Conservation (phyloP, 2,329 filamentous ascomycete species). For the Monosporascus sp. region DNA sequence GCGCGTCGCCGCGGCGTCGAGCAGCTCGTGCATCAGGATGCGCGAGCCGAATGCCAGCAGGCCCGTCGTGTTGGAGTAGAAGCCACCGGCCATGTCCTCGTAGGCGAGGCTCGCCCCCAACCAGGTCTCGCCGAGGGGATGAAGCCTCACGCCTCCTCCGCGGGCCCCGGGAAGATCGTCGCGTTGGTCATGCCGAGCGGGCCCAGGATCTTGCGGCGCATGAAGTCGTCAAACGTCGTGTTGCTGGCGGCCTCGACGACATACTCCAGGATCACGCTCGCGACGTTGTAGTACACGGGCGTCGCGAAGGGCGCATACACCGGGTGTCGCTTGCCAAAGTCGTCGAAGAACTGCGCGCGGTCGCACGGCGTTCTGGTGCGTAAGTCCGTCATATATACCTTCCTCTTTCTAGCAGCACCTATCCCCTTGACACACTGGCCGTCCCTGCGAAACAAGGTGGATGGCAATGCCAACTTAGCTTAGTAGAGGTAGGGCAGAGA, state of each 20-base stretch:
- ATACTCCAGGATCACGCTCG: conserved; percentile 18
- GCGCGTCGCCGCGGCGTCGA: conserved; percentile 18
- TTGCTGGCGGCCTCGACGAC: conserved; percentile 20
- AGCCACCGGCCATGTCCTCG: conserved; percentile 20
- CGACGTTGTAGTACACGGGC: conserved; percentile 23
- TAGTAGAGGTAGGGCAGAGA: too few relatives aligned
- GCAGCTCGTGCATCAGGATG: conserved; percentile 19
- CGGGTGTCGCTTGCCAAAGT: conserved; percentile 23
- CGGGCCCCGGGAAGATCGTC: conserved; percentile 17
- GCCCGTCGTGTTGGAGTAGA: conserved; percentile 26
- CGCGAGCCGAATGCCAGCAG: conserved; percentile 19
- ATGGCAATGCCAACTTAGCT: too few relatives aligned
- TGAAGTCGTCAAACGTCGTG: conserved; percentile 18
- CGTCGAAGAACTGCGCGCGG: conserved; percentile 20
- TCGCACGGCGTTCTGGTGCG: conserved; percentile 7
- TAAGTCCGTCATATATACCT: too few relatives aligned
- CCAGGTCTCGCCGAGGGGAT: conserved; percentile 18
- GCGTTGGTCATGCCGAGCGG: conserved; percentile 22
- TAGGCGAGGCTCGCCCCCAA: conserved; percentile 21
- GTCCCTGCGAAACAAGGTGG: too few relatives aligned
- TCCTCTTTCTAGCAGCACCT: too few relatives aligned
- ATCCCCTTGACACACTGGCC: too few relatives aligned
- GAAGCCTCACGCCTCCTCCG: conserved; percentile 17
- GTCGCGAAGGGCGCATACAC: conserved; percentile 23
- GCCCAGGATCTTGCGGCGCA: conserved; percentile 15